phyloP scores from a whole-genome alignment of 225 moss, liverwort and hornwort species.

The Physcomitrium patens region DNA sequence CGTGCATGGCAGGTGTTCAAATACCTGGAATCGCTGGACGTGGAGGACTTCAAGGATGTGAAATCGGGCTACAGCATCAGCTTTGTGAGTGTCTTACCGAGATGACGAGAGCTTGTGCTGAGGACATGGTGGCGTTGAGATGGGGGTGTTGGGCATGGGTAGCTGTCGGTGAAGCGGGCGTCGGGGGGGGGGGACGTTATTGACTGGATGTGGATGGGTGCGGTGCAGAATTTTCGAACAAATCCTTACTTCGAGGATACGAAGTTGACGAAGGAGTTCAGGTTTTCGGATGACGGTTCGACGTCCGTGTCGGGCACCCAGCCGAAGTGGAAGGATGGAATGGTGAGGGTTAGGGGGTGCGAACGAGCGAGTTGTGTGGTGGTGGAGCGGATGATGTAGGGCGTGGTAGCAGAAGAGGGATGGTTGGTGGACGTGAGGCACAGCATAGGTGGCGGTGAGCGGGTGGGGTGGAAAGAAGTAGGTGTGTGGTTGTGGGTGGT shows the following conservation, averaged over 20 bases:
- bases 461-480: too few species aligned
- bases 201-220: conserved; percentile 1
- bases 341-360: conserved; percentile 58
- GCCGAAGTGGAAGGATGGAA: conserved; percentile 98
- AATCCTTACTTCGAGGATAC: conserved; percentile 88
- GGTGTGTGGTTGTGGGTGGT: neutral
- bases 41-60: conserved; percentile 99
- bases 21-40: conserved; percentile 87
- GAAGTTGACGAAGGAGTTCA: conserved; percentile 87
- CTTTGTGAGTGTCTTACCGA: conserved; percentile 68
- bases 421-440: too few species aligned
- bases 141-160: neutral
- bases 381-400: too few species aligned
- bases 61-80: conserved; percentile 97
- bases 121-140: neutral
- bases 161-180: neutral
- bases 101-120: neutral
- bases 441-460: too few species aligned
- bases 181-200: neutral
- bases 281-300: conserved; percentile 96
- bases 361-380: neutral
- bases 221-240: conserved; percentile 75
- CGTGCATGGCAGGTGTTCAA: conserved; percentile 81
- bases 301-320: conserved; percentile 90
- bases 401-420: too few species aligned